phyloP scores from a whole-genome alignment of 1,284 basidiomycete species.

The Phellopilus nigrolimitatus region DNA sequence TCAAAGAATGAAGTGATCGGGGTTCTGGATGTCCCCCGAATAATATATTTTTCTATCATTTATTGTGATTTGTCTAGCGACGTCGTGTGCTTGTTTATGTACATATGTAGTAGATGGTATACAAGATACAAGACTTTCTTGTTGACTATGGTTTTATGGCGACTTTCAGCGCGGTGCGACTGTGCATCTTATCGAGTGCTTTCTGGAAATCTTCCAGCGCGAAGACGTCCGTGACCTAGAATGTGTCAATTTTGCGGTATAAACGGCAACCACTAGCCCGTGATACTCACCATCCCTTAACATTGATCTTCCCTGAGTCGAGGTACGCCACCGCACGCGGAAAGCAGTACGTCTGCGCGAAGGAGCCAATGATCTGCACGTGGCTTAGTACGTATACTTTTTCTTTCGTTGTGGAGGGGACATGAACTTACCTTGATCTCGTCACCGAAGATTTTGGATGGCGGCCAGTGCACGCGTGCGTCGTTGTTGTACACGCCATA shows the following conservation, averaged over 20 bases:
- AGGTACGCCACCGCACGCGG: constrained; percentile 57
- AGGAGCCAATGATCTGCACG: constrained; percentile 52
- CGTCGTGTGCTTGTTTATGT: background rate
- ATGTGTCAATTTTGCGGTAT: background rate
- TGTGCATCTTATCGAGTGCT: constrained; percentile 59
- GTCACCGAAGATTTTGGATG: constrained; percentile 56
- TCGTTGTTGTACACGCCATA: constrained; percentile 58
- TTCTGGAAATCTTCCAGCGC: constrained; percentile 51
- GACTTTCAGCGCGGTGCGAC: constrained; percentile 37
- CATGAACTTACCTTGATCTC: constrained; percentile 43
- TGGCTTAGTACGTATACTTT: background rate
- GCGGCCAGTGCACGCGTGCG: constrained; percentile 52
- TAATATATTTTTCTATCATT: background rate
- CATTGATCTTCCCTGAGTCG: constrained; percentile 54
- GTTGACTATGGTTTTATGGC: constrained; percentile 30
- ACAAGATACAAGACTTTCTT: background rate
- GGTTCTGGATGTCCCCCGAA: background rate
- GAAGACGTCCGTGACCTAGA: constrained; percentile 47
- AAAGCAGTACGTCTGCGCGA: constrained; percentile 59
- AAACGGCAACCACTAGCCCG: background rate
- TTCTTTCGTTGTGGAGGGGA: background rate
- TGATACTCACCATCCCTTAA: constrained; percentile 46
- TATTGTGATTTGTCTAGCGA: background rate
- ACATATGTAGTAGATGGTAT: too few species aligned
- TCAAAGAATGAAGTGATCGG: too few species aligned